Evolutionary conservation across 2,329 filamentous ascomycete genomes (phyloP).

Genomic region (Neofusicoccum cordaticola): DNA sequence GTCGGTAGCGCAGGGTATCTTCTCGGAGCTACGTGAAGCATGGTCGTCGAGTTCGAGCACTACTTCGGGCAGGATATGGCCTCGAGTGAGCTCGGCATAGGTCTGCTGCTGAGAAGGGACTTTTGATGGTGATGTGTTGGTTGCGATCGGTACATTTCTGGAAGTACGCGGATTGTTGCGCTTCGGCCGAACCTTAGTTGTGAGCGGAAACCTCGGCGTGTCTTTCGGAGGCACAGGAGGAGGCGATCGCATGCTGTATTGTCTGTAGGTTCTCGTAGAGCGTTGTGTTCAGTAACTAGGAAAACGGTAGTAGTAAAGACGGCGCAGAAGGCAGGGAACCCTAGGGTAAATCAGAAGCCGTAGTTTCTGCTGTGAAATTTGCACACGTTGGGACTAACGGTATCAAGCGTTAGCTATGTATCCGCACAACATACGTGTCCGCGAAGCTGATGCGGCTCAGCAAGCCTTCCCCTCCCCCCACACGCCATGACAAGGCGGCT

Average conservation of each 20-base stretch:
- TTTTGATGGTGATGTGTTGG: not conserved
- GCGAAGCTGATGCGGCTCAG: not conserved
- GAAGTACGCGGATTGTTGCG: not conserved
- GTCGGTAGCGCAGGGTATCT: not conserved
- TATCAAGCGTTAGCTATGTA: not conserved
- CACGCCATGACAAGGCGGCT: not conserved
- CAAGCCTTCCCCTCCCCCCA: not conserved
- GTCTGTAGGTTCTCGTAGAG: not conserved
- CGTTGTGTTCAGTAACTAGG: not conserved
- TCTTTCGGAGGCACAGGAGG: not conserved
- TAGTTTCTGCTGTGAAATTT: not conserved
- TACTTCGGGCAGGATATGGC: not conserved
- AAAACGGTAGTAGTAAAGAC: not conserved
- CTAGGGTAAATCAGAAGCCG: not conserved
- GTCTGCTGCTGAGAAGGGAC: not conserved
- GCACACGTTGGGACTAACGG: not conserved
- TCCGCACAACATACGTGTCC: not conserved
- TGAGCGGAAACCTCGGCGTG: not conserved
- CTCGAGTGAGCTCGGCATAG: not conserved
- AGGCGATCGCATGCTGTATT: not conserved
- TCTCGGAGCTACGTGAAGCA: not conserved
- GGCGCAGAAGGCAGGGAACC: not conserved
- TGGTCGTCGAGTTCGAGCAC: not conserved
- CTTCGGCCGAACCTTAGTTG: not conserved
- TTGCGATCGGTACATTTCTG: not conserved